Base-by-base conservation (phyloP, 805 yeast genomes). In the Wickerhamomyces chaumierensis region DNA sequence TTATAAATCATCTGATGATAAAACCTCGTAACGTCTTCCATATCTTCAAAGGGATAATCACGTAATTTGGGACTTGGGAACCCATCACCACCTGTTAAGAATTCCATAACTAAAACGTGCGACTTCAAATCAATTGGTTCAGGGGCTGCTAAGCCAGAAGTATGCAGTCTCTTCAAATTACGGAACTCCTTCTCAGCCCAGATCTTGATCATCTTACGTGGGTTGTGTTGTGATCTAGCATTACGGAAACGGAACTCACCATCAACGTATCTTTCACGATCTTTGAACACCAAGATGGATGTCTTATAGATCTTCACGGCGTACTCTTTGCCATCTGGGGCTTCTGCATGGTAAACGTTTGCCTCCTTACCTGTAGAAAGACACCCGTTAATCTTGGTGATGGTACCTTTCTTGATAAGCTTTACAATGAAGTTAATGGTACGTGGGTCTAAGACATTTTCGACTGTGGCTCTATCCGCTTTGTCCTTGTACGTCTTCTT, bases 171-270 rank as follows among this genome's bases (percentile, higher is more conserved):
- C 57, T 85, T 90, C 58, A 92, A 68, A 56, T 92, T 92, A 40
- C 99, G 65, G 48, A 88, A 90, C 62, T 92, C 99, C 55, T 92
- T 92, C 57, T 92, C 98, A 0, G 98, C 97, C 99, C 99, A 92
- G 18, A 88, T 72, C 58, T 85, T 86, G 45, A 92, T 95, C 96
- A 92, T 90, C 55, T 90, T 90, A 53, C 98, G 71, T 9, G 97
- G 97, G 54, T 92, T 92, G 47, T 87, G 86, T 51, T 84, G 87
- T 31, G 77, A 74, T 49, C 90, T 85, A 6, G 84, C 71, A 54
- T 84, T 82, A 53, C 96, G 66, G 62, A 92, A 92, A 40, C 99
- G 66, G 60, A 75, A 90, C 62, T 92, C 99, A 29, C 98, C 98
- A 55, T 82, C 88, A 15, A 92, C 97, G 53, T 92, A 92, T 49